These are phyloP conservation scores for Akebia trifoliata DNA, from an alignment of 164 flowering plant species.

Conservation along the genomic window DNA sequence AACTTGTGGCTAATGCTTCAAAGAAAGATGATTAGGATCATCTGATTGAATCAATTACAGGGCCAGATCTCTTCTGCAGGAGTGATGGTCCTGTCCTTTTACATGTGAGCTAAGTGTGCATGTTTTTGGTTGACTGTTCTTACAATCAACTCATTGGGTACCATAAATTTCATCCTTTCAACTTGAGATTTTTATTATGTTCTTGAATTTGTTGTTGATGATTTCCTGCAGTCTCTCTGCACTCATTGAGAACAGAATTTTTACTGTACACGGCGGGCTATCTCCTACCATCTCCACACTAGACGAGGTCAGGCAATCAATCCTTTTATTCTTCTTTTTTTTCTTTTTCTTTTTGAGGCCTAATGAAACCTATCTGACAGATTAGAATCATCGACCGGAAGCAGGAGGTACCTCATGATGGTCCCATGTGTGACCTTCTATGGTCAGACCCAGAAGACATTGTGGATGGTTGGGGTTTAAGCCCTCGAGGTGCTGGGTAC, in stretches of 20 bases:
- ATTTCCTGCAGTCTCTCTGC: slow-evolving; percentile 75
- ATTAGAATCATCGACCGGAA: slow-evolving; percentile 91
- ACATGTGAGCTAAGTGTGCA: background rate
- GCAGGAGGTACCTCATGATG: slow-evolving; percentile 99
- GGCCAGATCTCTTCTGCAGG: background rate
- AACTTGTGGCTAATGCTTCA: background rate
- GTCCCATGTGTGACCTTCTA: slow-evolving; percentile 97
- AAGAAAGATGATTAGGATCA: background rate
- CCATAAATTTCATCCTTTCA: background rate
- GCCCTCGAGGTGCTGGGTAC: slow-evolving; percentile 99
- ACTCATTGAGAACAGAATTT: slow-evolving; percentile 89
- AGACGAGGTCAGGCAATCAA: slow-evolving; percentile 66
- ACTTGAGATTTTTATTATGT: background rate
- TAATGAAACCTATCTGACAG: slow-evolving; percentile 34
- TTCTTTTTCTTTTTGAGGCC: background rate
- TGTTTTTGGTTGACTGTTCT: slow-evolving; percentile 2
- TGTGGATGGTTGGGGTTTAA: slow-evolving; percentile 98
- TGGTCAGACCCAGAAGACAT: slow-evolving; percentile 99
- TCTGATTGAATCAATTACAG: background rate
- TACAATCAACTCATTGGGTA: background rate
- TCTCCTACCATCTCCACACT: slow-evolving; percentile 90
- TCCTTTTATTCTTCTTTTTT: slow-evolving; percentile 3
- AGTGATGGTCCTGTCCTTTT: background rate
- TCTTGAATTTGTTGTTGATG: slow-evolving; percentile 7
- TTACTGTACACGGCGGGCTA: slow-evolving; percentile 97